A percentile compares a stretch with the other conserved stretches of the same genome.
phyloP scores from a whole-genome alignment of 257 asterid genomes.

The Ajuga chamaepitys region DNA sequence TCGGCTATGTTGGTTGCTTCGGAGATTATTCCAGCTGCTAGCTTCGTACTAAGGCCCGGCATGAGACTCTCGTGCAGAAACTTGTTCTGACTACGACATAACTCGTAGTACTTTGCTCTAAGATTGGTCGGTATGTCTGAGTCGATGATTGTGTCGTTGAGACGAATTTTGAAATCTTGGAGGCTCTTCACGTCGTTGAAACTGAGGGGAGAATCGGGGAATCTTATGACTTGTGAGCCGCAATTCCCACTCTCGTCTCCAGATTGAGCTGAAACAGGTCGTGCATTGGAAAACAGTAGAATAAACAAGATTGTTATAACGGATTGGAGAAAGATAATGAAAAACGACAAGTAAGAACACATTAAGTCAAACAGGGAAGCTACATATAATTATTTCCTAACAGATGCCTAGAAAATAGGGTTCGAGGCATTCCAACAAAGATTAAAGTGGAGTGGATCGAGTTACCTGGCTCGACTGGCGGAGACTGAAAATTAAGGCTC shows the following conservation, averaged over 20 bases:
- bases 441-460: not conserved
- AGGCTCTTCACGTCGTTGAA: slow-evolving; percentile 40
- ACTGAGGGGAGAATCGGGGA: slow-evolving; percentile 17
- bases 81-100: slow-evolving; percentile 44
- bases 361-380: too few species aligned
- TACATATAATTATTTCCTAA: too few species aligned
- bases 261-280: slow-evolving; percentile 3
- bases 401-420: too few species aligned
- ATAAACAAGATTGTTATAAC: too few species aligned
- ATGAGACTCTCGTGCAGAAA: slow-evolving; percentile 50
- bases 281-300: too few species aligned
- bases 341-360: too few species aligned
- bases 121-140: slow-evolving; percentile 38
- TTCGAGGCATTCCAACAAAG: not conserved
- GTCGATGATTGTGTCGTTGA: slow-evolving; percentile 46
- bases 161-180: slow-evolving; percentile 38
- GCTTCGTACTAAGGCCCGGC: slow-evolving; percentile 39
- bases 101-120: slow-evolving; percentile 38
- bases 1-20: slow-evolving; percentile 61
- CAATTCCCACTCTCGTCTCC: not conserved
- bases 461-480: slow-evolving; percentile 19
- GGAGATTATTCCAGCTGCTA: slow-evolving; percentile 45
- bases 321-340: too few species aligned
- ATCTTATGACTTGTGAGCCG: slow-evolving; percentile 17
- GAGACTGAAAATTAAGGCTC: slow-evolving; percentile 15